Evolutionary conservation across 371 early-diverging fungal genomes (phyloP), one percentile per base, ranked within the genome.

Genomic region (Enterocytospora artemiae): DNA sequence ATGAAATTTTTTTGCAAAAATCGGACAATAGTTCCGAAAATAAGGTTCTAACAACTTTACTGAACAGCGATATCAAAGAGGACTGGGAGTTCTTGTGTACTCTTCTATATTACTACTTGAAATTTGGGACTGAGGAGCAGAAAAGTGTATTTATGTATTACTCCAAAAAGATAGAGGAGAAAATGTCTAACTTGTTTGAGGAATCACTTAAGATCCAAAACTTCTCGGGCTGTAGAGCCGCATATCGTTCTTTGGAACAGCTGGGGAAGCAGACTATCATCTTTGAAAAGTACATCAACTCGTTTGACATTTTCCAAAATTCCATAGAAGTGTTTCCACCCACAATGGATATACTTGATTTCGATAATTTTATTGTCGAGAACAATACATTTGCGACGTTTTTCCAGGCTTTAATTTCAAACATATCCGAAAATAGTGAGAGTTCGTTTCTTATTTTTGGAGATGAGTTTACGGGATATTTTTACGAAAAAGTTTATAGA

Each of bases 71-170:
- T 27, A 52, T 51, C 3, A 51, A 52, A 25, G 67, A 71, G 3
- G 66, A 71, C 34, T 67, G 66, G 66, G 45, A 44, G 36, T 61
- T 71, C 43, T 31, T 71, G 27, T 61, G 65, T 28, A 52, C 54
- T 14, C 44, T 62, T 25, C 31, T 71, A 7, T 22, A 41, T 41
- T 44, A 50, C 22, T 45, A 36, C 18, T 18, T 59, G 22, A 54
- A 66, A 22, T 48, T 31, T 44, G 31, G 32, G 2, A 34, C 1
- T 1, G 48, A 50, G 1, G 27, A 22, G 2, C 25, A 57, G 5
- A 34, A 43, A 5, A 45, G 62, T 37, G 3, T 58, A 18, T n/a
- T 58, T 46, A n/a, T 63, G 0, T 33, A 59, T 25, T 63, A 48
- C 33, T 50, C 67, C 7, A 66, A 66, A 30, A 48, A 60, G 16